Evolutionary conservation across 208 protist genomes (phyloP).

Genomic region (Crithidia fasciculata): DNA sequence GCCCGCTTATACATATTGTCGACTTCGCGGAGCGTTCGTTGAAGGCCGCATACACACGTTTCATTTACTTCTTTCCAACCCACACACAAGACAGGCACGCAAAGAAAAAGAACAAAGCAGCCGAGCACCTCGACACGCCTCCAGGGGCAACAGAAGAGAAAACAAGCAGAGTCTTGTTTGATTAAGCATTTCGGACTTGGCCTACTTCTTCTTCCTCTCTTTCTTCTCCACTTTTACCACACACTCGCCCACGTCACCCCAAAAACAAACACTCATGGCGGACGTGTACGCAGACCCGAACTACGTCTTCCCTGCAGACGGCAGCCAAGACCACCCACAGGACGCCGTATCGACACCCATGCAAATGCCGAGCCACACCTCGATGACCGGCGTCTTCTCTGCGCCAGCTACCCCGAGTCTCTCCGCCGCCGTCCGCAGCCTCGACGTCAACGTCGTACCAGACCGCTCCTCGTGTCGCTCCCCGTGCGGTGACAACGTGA

Average conservation of each 20-base stretch:
- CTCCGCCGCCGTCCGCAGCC: background rate
- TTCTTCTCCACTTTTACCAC: background rate
- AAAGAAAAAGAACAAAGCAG: no score
- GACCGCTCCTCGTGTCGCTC: background rate
- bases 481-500: background rate
- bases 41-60: no score
- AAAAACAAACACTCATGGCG: background rate
- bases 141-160: no score
- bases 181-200: no score
- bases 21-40: no score
- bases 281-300: background rate
- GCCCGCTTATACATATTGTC: no score
- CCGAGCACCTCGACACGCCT: no score
- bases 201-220: no score
- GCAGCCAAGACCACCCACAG: background rate
- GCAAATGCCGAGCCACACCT: background rate
- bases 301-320: slow-evolving; percentile 7
- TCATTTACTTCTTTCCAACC: no score
- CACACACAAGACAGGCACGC: no score
- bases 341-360: background rate
- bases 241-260: background rate
- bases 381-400: slow-evolving; percentile 25
- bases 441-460: background rate
- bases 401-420: background rate
- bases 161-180: no score